These are phyloP conservation scores for Sporothrix sp. DNA, from an alignment of 2,329 filamentous ascomycete genomes.

Conservation along the genomic window DNA sequence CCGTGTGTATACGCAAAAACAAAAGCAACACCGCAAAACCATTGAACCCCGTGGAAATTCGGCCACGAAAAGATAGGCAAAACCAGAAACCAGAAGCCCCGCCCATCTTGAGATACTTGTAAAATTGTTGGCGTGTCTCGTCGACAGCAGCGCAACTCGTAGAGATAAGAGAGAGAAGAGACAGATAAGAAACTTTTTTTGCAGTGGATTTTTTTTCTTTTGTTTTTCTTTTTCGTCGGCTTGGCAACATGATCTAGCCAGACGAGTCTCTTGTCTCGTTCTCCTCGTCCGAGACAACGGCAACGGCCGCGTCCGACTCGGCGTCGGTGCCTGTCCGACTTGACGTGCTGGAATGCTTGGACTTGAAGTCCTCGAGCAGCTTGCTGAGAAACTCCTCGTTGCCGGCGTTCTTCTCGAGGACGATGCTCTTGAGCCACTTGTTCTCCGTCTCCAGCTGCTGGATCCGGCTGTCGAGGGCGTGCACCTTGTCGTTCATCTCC, in stretches of 20 bases:
- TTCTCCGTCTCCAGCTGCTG: conserved; percentile 74
- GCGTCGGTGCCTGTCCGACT: conserved; percentile 22
- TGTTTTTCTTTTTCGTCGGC: background rate
- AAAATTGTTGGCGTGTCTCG: background rate
- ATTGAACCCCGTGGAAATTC: background rate
- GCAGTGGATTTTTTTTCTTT: background rate
- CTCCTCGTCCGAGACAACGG: conserved; percentile 18
- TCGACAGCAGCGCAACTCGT: too few species aligned
- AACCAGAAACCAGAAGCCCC: background rate
- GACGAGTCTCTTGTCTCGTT: conserved; percentile 21
- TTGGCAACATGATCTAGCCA: conserved; percentile 8
- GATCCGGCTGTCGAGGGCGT: conserved; percentile 61
- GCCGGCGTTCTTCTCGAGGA: conserved; percentile 70
- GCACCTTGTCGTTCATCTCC: conserved; percentile 73
- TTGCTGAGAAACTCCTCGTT: conserved; percentile 41
- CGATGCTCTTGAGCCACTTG: conserved; percentile 69
- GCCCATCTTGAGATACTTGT: background rate
- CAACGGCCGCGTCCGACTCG: conserved; percentile 21
- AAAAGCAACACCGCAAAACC: background rate
- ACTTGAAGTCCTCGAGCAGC: conserved; percentile 41
- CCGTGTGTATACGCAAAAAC: too few species aligned
- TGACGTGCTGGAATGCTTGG: conserved; percentile 16
- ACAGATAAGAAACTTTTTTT: conserved; percentile 2
- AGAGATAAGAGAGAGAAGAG: background rate
- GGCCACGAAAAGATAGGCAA: background rate